phyloP scores from a whole-genome alignment of 23 red algal species.

The Chondrus crispus region DNA sequence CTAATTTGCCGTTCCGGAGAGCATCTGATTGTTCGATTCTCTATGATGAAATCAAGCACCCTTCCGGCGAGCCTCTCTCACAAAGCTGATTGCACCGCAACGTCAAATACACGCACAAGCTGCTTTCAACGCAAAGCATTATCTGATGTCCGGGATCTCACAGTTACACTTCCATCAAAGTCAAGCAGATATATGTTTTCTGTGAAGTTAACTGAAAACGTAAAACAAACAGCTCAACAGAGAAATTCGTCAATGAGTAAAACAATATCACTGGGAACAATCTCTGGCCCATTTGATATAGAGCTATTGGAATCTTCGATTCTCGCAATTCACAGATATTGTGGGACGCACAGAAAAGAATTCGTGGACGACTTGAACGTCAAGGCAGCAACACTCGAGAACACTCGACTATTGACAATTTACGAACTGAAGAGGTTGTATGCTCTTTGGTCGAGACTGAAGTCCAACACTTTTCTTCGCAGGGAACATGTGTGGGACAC shows the following conservation, averaged over 20 bases:
- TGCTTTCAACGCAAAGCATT: slow-evolving; percentile 14
- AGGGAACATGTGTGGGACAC: slow-evolving; percentile 23
- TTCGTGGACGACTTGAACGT: background rate
- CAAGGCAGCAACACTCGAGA: background rate
- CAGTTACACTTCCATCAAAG: slow-evolving; percentile 11
- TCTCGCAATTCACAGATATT: slow-evolving; percentile 40
- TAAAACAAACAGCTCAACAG: background rate
- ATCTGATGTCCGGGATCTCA: slow-evolving; percentile 32
- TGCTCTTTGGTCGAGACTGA: background rate
- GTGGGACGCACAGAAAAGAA: background rate
- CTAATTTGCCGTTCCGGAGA: background rate
- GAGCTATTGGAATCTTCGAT: slow-evolving; percentile 36
- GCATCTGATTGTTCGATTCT: slow-evolving; percentile 7
- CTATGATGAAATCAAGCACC: slow-evolving; percentile 22
- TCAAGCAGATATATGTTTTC: slow-evolving; percentile 46
- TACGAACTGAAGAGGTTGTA: slow-evolving; percentile 55
- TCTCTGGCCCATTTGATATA: slow-evolving; percentile 12
- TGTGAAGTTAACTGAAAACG: background rate
- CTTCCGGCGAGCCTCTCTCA: slow-evolving; percentile 34
- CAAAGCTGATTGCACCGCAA: background rate
- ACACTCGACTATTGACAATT: slow-evolving; percentile 4
- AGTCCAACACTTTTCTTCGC: background rate
- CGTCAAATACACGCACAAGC: background rate
- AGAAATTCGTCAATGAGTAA: background rate
- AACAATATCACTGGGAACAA: background rate